These are phyloP conservation scores for Iris pallida DNA, from an alignment of 116 monocot genomes.

Conservation along the genomic window DNA sequence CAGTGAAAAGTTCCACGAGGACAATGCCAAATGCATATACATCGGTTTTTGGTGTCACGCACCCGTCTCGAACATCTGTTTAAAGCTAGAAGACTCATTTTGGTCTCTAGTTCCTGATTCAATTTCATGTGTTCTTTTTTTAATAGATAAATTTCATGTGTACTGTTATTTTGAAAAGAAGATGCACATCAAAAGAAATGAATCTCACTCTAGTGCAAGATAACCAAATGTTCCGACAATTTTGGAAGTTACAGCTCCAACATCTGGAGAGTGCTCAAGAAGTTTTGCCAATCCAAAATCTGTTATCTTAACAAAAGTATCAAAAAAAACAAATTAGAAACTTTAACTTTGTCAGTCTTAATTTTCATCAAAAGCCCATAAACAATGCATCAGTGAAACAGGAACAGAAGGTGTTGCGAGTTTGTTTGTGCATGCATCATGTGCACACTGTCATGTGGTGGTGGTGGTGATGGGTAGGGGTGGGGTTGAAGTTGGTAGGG, in stretches of 20 bases:
- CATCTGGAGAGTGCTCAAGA: conserved; percentile 20
- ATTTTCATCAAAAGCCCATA: no score
- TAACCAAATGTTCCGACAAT: conserved; percentile 28
- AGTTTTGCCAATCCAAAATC: conserved; percentile 30
- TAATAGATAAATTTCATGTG: no score
- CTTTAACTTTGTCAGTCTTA: no score
- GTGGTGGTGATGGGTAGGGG: no score
- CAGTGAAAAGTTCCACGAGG: conserved; percentile 23
- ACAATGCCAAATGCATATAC: conserved; percentile 28
- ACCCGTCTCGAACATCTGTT: conserved; percentile 21
- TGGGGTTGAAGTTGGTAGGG: no score
- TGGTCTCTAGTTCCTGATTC: no score
- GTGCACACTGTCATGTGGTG: no score
- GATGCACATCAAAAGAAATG: neutral
- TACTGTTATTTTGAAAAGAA: neutral
- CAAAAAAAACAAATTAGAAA: no score
- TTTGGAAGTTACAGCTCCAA: conserved; percentile 14
- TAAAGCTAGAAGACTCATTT: neutral
- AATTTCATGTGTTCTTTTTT: no score
- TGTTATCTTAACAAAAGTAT: conserved; percentile 12
- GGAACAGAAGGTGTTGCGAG: no score
- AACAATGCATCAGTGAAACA: no score
- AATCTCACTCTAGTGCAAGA: conserved; percentile 25
- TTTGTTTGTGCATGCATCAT: no score
- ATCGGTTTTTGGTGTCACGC: conserved; percentile 22